phyloP scores from a whole-genome alignment of 139 green algal species.

The Parachlorella kessleri region DNA sequence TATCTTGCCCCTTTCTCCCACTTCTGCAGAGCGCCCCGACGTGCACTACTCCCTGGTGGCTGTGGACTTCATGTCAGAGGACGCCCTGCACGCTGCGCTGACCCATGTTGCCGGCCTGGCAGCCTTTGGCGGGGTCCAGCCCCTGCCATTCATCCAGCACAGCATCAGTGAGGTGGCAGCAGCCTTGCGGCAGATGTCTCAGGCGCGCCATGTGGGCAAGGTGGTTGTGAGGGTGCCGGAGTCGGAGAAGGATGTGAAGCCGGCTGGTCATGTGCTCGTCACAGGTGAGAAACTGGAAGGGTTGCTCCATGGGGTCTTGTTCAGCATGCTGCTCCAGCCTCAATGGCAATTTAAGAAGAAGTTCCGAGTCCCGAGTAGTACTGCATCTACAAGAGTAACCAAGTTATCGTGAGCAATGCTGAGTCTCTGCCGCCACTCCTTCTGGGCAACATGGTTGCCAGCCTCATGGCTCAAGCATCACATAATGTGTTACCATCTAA shows the following conservation, averaged over 20 bases:
- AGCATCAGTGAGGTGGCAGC: constrained; percentile 47
- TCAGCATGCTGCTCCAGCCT: too few relatives aligned
- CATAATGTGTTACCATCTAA: too few relatives aligned
- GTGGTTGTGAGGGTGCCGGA: constrained; percentile 57
- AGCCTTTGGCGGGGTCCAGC: constrained; percentile 42
- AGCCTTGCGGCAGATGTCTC: constrained; percentile 85
- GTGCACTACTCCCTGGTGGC: constrained; percentile 75
- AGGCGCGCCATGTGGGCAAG: constrained; percentile 86
- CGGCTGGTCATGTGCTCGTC: constrained; percentile 6
- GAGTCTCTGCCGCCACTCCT: too few relatives aligned
- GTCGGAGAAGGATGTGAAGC: not conserved
- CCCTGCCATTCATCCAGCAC: constrained; percentile 54
- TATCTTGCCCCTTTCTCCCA: too few relatives aligned
- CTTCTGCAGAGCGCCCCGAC: constrained; percentile 76
- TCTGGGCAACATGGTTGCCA: too few relatives aligned
- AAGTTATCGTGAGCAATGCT: too few relatives aligned
- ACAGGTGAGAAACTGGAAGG: constrained; percentile 7
- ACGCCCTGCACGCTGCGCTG: constrained; percentile 50
- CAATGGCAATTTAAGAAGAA: too few relatives aligned
- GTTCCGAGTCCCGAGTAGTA: too few relatives aligned
- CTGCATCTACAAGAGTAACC: too few relatives aligned
- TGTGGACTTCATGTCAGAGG: constrained; percentile 87
- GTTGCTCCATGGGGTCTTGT: too few relatives aligned
- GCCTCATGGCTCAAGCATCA: too few relatives aligned
- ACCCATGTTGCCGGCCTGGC: constrained; percentile 34